Conservation (phyloP, 352 stramenopile species). For the Globisporangium parvum region DNA sequence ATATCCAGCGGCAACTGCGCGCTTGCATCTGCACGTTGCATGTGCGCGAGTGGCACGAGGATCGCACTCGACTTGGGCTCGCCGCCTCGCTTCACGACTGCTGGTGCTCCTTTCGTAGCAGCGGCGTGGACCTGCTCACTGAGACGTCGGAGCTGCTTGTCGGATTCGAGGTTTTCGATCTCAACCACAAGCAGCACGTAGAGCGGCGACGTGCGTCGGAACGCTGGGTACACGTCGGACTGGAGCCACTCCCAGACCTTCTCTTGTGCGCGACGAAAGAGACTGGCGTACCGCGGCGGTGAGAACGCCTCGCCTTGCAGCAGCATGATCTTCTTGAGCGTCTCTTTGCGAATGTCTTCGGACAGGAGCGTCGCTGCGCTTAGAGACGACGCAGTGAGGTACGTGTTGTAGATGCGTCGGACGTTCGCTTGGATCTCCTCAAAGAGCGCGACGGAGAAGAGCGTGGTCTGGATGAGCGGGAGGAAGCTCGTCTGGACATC, state of each 20-base stretch:
- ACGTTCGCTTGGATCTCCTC: constrained; percentile 65
- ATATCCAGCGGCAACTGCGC: background rate
- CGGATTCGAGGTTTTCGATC: constrained; percentile 58
- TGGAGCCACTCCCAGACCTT: constrained; percentile 69
- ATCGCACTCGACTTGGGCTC: constrained; percentile 29
- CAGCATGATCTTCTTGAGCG: constrained; percentile 58
- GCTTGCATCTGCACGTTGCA: too few species aligned
- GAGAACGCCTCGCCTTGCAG: constrained; percentile 75
- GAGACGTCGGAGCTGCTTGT: constrained; percentile 50
- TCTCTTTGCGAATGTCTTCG: constrained; percentile 48
- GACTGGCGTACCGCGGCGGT: constrained; percentile 50
- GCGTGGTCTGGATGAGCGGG: constrained; percentile 50
- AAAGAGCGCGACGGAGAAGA: constrained; percentile 67
- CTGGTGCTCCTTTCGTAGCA: background rate
- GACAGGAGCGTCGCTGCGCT: constrained; percentile 32
- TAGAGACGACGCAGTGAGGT: constrained; percentile 32
- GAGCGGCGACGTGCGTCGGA: constrained; percentile 36
- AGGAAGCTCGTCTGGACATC: constrained; percentile 69
- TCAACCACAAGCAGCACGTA: constrained; percentile 72
- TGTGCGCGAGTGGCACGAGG: constrained; percentile 15
- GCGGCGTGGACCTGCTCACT: constrained; percentile 50
- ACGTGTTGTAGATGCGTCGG: constrained; percentile 60
- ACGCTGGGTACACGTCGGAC: constrained; percentile 50
- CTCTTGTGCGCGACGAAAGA: constrained; percentile 71
- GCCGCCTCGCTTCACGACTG: constrained; percentile 2